Conservation (phyloP, 148 eudicot genomes). For the Chenopodium berlandieri region DNA sequence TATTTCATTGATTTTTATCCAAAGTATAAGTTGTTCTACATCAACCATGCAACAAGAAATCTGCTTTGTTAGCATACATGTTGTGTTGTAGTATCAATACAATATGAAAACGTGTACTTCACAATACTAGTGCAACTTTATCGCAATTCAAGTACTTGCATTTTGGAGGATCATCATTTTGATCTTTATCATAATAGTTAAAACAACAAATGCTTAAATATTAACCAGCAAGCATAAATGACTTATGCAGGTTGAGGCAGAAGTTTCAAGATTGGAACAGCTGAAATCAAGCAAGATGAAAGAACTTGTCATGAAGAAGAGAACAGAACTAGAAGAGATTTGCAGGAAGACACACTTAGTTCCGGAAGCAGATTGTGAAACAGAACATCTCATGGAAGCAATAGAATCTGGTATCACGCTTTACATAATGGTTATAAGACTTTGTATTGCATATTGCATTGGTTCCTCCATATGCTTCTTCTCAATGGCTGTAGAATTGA, state of each 20-base stretch:
- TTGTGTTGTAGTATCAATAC: background rate
- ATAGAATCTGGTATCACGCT: conserved; percentile 72
- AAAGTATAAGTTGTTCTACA: background rate
- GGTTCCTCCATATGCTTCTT: background rate
- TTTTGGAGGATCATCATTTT: background rate
- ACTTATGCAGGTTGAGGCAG: conserved; percentile 58
- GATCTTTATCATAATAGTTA: background rate
- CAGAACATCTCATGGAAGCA: conserved; percentile 55
- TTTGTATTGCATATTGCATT: background rate
- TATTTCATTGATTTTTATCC: background rate
- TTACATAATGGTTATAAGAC: background rate
- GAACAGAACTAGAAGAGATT: conserved; percentile 72
- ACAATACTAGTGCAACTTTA: too few relatives aligned
- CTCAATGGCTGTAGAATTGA: background rate
- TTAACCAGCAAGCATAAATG: background rate
- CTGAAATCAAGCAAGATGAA: conserved; percentile 89
- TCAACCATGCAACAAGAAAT: background rate
- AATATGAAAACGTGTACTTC: too few relatives aligned
- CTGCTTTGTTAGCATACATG: background rate
- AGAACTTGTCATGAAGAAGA: conserved; percentile 88
- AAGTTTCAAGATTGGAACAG: conserved; percentile 70
- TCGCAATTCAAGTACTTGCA: background rate
- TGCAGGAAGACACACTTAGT: conserved; percentile 77
- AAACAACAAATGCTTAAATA: background rate
- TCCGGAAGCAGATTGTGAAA: conserved; percentile 52